phyloP scores from a whole-genome alignment of 2,329 filamentous ascomycete species.

The Scedosporium apiospermum region DNA sequence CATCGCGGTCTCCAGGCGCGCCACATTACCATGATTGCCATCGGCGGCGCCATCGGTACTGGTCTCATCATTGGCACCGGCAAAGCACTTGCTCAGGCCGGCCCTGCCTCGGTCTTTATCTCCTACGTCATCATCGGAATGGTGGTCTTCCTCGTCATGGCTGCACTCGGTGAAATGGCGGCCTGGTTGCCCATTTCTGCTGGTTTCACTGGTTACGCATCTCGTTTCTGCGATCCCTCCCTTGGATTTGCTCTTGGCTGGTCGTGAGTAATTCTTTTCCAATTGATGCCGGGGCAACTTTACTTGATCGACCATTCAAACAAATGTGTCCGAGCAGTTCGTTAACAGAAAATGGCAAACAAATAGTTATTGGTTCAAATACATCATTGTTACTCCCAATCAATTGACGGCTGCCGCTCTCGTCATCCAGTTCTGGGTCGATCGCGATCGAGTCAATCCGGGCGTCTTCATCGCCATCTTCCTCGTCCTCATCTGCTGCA shows the following conservation, averaged over 20 bases:
- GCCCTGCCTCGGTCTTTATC: constrained; percentile 60
- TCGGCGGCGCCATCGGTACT: constrained; percentile 66
- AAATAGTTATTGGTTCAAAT: constrained; percentile 57
- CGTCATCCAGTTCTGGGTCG: constrained; percentile 70
- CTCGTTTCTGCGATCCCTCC: constrained; percentile 70
- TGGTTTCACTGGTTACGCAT: constrained; percentile 75
- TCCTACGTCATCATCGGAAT: constrained; percentile 61
- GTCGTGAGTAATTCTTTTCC: constrained; percentile 36
- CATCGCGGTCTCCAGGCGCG: constrained; percentile 44
- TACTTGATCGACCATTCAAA: neutral
- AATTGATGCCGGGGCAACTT: neutral
- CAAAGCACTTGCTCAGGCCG: constrained; percentile 41
- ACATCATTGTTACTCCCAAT: constrained; percentile 79
- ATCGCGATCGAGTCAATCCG: constrained; percentile 56
- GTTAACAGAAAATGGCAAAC: constrained; percentile 8
- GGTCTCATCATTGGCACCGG: constrained; percentile 64
- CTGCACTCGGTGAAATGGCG: constrained; percentile 74
- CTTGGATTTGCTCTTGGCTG: constrained; percentile 72
- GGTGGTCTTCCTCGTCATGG: constrained; percentile 75
- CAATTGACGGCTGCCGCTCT: constrained; percentile 73
- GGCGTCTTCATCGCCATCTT: constrained; percentile 73
- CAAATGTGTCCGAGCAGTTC: neutral
- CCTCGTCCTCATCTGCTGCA: constrained; percentile 49
- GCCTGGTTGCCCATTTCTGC: constrained; percentile 69
- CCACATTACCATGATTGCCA: constrained; percentile 54